Evolutionary conservation across 768 basidiomycete species (phyloP).

Genomic region (Pisolithus microcarpus): DNA sequence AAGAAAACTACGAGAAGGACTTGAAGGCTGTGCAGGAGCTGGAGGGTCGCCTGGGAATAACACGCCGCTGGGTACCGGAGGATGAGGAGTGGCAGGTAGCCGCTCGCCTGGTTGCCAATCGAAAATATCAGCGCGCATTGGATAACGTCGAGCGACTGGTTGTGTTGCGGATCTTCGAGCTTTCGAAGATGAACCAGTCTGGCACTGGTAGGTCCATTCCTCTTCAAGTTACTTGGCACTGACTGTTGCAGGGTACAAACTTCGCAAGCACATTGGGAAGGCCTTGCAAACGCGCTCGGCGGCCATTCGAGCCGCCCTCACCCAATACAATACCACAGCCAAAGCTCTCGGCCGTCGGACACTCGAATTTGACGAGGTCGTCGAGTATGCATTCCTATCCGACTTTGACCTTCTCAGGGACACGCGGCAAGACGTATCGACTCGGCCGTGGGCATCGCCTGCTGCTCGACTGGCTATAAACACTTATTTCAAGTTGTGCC

Average conservation of each 20-base stretch:
- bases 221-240: too few species aligned
- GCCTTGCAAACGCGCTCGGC: not conserved
- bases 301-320: conserved; percentile 13
- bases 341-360: not conserved
- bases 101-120: not conserved
- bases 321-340: not conserved
- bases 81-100: conserved; percentile 6
- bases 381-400: conserved; percentile 7
- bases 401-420: conserved; percentile 11
- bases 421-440: not conserved
- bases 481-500: not conserved
- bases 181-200: conserved; percentile 16
- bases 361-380: conserved; percentile 15
- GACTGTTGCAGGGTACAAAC: not conserved
- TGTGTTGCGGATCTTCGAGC: conserved; percentile 12
- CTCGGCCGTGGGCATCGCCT: conserved; percentile 12
- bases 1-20: conserved; percentile 5
- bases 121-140: conserved; percentile 8
- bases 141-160: conserved; percentile 12
- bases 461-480: conserved; percentile 3
- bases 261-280: conserved; percentile 5
- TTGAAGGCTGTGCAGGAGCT: conserved; percentile 6
- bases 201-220: conserved; percentile 8
- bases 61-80: not conserved
- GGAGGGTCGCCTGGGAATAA: conserved; percentile 4